Base-by-base conservation (phyloP, 306 rosid species). In the Quercus agrifolia region DNA sequence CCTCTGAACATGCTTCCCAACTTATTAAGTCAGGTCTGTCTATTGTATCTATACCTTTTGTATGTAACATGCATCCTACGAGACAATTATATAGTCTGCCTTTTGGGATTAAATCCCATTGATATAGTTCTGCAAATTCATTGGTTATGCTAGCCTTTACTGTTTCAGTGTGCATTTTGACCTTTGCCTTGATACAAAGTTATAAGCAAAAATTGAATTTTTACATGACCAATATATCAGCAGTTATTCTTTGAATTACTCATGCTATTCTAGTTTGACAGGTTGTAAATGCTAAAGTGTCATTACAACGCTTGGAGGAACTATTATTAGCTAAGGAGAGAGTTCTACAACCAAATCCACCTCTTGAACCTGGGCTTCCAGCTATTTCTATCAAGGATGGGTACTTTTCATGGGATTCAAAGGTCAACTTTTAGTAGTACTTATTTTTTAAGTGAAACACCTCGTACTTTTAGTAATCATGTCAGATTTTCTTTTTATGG, bases 301-400 rank as follows among this genome's bases (percentile, higher is more conserved):
- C 98, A 9, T 84, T 94, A 41, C 93, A 92, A 71, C 97, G 96
- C 56, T 70, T 94, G 74, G 97, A 94, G 84, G 98, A 94, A 64
- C 86, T 94, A 20, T 73, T 94, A 79, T 88, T 84, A 73, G 81
- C 82, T 35, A 92, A 92, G 81, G 98, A 90, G 83, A 76, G 94
- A 84, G 70, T 79, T 80, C 85, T 90, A 56, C 78, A 68, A 54
- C 92, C 88, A 17, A 94, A 90, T 79, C 96, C 85, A 12, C 92
- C 96, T 31, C 76, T 90, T 82, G 83, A 88, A 75, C 89, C 88
- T 5, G 94, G 84, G 71, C 86, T 89, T 79, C 94, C 97, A 30
- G 97, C 94, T 75, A 89, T 94, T 46, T 89, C 91, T 75, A 90
- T 94, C 27, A 84, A 80, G 77, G 75, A 94, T 77, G 98, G 98